Evolutionary conservation across 805 yeast species (phyloP), one percentile per base, ranked within the genome.

Genomic region (Candida schatavii): DNA sequence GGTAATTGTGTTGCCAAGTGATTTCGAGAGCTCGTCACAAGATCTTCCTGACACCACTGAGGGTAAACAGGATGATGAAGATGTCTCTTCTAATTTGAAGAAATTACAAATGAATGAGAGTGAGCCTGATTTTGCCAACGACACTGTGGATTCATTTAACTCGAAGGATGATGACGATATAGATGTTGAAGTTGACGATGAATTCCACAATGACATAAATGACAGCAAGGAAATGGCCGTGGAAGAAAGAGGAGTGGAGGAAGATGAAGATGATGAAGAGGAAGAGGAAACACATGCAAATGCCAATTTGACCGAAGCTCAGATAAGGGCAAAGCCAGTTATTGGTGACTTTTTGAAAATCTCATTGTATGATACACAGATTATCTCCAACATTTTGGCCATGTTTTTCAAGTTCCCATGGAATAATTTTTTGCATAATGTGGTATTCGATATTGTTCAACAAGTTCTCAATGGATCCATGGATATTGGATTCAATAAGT

Each of bases 401-500:
- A 70, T 70, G 75, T 70, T 70, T 47, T 70, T 70, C 55, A 59
- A 59, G 44, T 70, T 70, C 45, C 75, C 75, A 1, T 70, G 76
- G 76, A 70, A 70, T 50, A 70, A 70, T 46, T 70, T 70, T 44
- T 57, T 70, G 36, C 76, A 70, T 55, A 70, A 70, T 42, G 76
- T 70, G 14, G 75, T 70, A 9, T 70, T 70, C 49, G 76, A 70
- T 47, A 67, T 70, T 37, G 75, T 70, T 20, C 76, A 70, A 46
- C 76, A 70, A 52, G 72, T 70, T 1, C 56, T 70, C 44, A 70
- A 70, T 50, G 76, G 76, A 6, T 66, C 72, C 6, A 70, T 70
- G 74, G 75, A 69, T 39, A 69, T 70, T 55, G 75, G 75, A n/a
- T 70, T 68, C 56, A 70, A 70, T 53, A 68, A 68, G 51, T 70